Conservation (phyloP, 2,329 filamentous ascomycete species). For the Aplosporella prunicola region DNA sequence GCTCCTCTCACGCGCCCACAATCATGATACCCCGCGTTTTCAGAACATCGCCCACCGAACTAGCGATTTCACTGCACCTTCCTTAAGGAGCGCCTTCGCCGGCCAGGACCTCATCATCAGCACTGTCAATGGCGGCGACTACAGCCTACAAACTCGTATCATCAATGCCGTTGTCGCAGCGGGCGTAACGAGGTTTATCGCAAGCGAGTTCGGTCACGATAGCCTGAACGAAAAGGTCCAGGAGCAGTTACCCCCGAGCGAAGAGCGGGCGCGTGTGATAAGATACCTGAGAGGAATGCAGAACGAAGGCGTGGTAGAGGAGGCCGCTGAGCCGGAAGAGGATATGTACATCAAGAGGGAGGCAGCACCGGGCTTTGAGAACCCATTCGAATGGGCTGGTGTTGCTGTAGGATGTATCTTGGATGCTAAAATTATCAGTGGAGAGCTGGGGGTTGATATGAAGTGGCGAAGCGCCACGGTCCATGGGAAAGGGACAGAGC, state of each 20-base stretch:
- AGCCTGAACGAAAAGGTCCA: slow-evolving; percentile 23
- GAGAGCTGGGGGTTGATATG: slow-evolving; percentile 29
- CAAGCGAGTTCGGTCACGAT: slow-evolving; percentile 27
- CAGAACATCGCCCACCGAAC: slow-evolving; percentile 8
- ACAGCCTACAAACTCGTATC: slow-evolving; percentile 14
- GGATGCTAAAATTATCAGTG: slow-evolving; percentile 23
- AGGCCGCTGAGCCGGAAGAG: neutral
- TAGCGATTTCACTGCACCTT: slow-evolving; percentile 22
- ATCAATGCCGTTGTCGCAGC: slow-evolving; percentile 28
- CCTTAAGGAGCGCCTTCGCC: slow-evolving; percentile 19
- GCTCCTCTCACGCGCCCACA: neutral
- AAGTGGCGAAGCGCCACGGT: slow-evolving; percentile 32
- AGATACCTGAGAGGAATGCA: slow-evolving; percentile 19
- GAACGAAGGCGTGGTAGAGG: neutral
- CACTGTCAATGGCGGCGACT: slow-evolving; percentile 17
- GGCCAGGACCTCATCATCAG: slow-evolving; percentile 20
- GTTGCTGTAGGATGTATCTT: slow-evolving; percentile 27
- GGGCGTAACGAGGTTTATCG: slow-evolving; percentile 28
- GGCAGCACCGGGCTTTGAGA: slow-evolving; percentile 3
- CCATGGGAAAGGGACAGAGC: slow-evolving; percentile 26
- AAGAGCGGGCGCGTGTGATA: slow-evolving; percentile 22
- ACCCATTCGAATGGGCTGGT: slow-evolving; percentile 24
- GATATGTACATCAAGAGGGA: neutral
- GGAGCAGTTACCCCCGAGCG: slow-evolving; percentile 21
- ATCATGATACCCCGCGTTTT: too few species aligned